Base-by-base conservation (phyloP, 179 eudicot genomes). In the Beta corolliflora region DNA sequence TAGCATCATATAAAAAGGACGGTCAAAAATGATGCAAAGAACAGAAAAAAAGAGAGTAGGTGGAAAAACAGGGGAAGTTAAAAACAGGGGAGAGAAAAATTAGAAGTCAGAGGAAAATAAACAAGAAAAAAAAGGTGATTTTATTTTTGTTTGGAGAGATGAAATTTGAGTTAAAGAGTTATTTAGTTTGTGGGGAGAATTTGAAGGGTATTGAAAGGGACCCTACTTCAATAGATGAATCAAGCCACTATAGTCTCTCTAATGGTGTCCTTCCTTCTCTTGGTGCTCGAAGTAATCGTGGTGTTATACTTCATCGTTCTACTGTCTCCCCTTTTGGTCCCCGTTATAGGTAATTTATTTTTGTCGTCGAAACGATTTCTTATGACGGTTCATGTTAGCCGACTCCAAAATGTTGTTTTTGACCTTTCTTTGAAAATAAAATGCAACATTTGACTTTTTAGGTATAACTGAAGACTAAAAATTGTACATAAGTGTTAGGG, bases 221-320 rank as follows among this genome's bases (percentile, higher is more conserved):
- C 5, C 71, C 46, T 15, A 9, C 48, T 4, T 77, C 80, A 10
- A 12, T 54, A 2, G 84, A 76, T 77, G 80, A 81, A 0, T 71
- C 83, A 29, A 91, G 91, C 74, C 83, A 83, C 44, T 82, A 83
- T 67, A 86, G 87, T 75, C 52, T 89, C 10, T 81, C 90, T 55
- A 72, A 75, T n/a, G 87, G 85, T 2, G 76, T 91, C 2, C 86
- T 91, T 54, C 94, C 93, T 19, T 85, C 94, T 10, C 93, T 91
- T 15, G 93, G 93, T 14, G 93, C 89, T 31, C 86, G 83, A 2
- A 64, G 86, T 67, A 85, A 77, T 23, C 91, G 90, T 18, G 78
- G 64, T 46, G 46, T 70, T 74, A 78, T 81, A 75, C 89, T 90
- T 41, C 84, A 84, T 4, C 84, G 75, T 25, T 84, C 77, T 84